Base-by-base conservation (phyloP, 1,284 basidiomycete species). In the Cutaneotrichosporon cyanovorans region DNA sequence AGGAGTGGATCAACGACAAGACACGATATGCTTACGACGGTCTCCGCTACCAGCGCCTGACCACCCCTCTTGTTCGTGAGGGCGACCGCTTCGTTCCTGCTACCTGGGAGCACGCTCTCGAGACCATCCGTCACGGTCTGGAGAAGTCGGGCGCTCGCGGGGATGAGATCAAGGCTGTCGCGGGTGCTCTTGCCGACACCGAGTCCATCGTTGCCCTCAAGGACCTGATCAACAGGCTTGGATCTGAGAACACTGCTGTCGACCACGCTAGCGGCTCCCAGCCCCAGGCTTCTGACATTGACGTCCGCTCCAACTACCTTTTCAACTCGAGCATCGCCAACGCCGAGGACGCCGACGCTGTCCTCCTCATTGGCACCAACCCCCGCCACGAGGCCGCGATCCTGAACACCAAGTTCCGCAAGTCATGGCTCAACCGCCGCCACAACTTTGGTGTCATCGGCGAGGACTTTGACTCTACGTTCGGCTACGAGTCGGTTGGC, bases 1-100 rank as follows among this genome's bases (percentile, higher is more conserved):
- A 99, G 76, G 95, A 99, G 73, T 98, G 95, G 93, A 95, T 99
- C 73, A 92, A 82, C 72, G 93, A 99, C 80, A 98, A 98, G 80
- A 93, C 93, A 2, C 86, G 95, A 53, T 93, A 89, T 71, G 88
- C 93, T 2, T 86, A 89, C 69, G 95, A 99, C 62, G 95, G 95
- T 35, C 80, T 99, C 42, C 84, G 84, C 63, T 93, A 89, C 78
- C 95, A 99, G 73, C 85, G 93, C 31, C 76, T 99, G 62, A 97
- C 92, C 14, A 85, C 83, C 1, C 95, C 95, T 8, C 79, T 98
- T 33, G 76, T 97, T 62, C 88, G 92, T 69, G 78, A 85, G 60
- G 92, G 87, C 33, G 90, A 93, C 71, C 83, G 90, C 37, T 98
- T 98, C 66, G 85, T 93, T 23, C 75, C 87, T 30, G 84, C 88